A percentile compares a stretch with the other conserved stretches of the same genome.
Evolutionary conservation across 2,329 filamentous ascomycete species (phyloP).

Genomic region (Xylaria hypoxylon): DNA sequence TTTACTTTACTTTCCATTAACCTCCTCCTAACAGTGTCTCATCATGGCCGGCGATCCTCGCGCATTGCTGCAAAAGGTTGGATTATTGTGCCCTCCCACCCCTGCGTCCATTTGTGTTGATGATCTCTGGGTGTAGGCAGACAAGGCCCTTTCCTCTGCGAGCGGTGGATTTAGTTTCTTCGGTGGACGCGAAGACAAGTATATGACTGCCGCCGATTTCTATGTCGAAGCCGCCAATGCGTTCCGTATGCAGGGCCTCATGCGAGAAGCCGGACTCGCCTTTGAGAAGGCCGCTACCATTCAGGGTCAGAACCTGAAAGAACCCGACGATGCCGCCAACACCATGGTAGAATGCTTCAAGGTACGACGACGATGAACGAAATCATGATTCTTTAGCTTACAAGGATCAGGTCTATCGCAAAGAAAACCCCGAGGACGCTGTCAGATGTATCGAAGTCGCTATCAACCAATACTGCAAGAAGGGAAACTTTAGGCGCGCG

Average conservation of each 20-base stretch:
- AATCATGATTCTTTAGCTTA: slow-evolving; percentile 11
- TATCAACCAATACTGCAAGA: slow-evolving; percentile 86
- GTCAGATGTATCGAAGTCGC: slow-evolving; percentile 82
- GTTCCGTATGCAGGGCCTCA: slow-evolving; percentile 79
- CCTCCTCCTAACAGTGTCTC: slow-evolving; percentile 30
- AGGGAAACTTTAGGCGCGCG: slow-evolving; percentile 91
- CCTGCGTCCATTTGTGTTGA: slow-evolving; percentile 39
- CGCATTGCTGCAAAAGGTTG: slow-evolving; percentile 81
- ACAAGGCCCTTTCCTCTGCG: slow-evolving; percentile 81
- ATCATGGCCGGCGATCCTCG: slow-evolving; percentile 82
- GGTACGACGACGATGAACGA: slow-evolving; percentile 55
- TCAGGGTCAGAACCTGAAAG: slow-evolving; percentile 83
- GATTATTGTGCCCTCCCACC: slow-evolving; percentile 47
- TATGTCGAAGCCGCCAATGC: slow-evolving; percentile 92
- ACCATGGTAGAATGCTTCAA: slow-evolving; percentile 92
- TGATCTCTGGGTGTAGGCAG: slow-evolving; percentile 70
- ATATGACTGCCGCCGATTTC: slow-evolving; percentile 86
- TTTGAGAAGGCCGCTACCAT: slow-evolving; percentile 89
- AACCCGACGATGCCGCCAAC: slow-evolving; percentile 93
- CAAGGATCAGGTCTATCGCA: slow-evolving; percentile 88
- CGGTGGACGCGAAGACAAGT: slow-evolving; percentile 87
- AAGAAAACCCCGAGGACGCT: slow-evolving; percentile 84
- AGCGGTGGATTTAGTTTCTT: slow-evolving; percentile 89
- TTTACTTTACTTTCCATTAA: slow-evolving; percentile 6
- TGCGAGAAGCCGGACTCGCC: slow-evolving; percentile 82